phyloP scores from a whole-genome alignment of 768 basidiomycete genomes.

The Mycena albidolilacea region DNA sequence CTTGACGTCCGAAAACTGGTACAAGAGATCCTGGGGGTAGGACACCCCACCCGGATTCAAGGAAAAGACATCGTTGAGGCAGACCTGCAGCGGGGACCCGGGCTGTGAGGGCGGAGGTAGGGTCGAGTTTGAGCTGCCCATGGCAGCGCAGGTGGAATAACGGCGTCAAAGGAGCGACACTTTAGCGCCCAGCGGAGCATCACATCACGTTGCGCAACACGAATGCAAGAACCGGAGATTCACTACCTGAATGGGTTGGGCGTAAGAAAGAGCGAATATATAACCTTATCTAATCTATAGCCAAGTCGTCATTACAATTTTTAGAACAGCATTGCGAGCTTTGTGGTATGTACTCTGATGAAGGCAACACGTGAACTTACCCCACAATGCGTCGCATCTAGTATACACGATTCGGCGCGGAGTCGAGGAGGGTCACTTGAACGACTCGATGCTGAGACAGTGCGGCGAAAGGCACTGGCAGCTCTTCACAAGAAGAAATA shows the following conservation, averaged over 20 bases:
- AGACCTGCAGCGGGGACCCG: slow-evolving; percentile 32
- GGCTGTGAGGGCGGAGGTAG: slow-evolving; percentile 23
- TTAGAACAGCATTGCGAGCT: too few species aligned
- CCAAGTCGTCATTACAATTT: too few species aligned
- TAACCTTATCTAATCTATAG: too few species aligned
- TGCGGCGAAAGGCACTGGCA: background rate
- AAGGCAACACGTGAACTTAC: slow-evolving; percentile 7
- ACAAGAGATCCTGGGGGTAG: slow-evolving; percentile 33
- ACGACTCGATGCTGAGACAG: background rate
- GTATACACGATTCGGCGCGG: slow-evolving; percentile 9
- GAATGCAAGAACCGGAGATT: too few species aligned
- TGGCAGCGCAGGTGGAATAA: background rate
- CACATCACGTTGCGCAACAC: too few species aligned
- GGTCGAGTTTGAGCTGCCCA: background rate
- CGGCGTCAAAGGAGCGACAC: too few species aligned
- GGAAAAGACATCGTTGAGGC: slow-evolving; percentile 37
- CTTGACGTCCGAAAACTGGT: slow-evolving; percentile 33
- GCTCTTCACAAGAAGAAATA: background rate
- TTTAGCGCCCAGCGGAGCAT: too few species aligned
- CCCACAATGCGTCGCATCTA: slow-evolving; percentile 18
- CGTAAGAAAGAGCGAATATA: too few species aligned
- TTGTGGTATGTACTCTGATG: background rate
- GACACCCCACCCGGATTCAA: slow-evolving; percentile 26
- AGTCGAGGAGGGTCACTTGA: background rate
- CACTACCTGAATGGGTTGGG: too few species aligned